phyloP scores from a whole-genome alignment of 2,329 filamentous ascomycete genomes.

The Endoconidiophora polonica region DNA sequence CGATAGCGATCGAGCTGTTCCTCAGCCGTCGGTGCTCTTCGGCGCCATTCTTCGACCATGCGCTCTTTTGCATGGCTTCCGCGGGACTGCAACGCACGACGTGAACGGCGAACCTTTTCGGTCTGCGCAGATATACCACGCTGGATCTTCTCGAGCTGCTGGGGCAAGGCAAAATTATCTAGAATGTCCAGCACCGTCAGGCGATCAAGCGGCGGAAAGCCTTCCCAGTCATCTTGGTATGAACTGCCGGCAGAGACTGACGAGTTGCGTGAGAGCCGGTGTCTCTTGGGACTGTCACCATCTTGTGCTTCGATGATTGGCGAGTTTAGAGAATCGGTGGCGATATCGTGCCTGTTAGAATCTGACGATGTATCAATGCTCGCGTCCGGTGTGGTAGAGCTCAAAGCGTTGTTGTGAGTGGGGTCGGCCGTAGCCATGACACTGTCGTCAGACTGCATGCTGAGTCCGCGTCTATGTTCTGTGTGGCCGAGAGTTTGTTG shows the following conservation, averaged over 20 bases:
- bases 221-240: slow-evolving; percentile 80
- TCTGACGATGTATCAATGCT: slow-evolving; percentile 20
- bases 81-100: slow-evolving; percentile 60
- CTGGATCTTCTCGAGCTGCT: slow-evolving; percentile 82
- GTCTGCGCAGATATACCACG: slow-evolving; percentile 67
- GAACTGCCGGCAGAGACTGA: slow-evolving; percentile 74
- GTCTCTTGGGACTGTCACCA: slow-evolving; percentile 26
- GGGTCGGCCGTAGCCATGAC: not conserved
- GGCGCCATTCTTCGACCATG: slow-evolving; percentile 85
- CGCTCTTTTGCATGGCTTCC: slow-evolving; percentile 68
- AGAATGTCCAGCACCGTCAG: slow-evolving; percentile 84
- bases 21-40: slow-evolving; percentile 68
- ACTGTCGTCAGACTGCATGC: not conserved
- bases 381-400: slow-evolving; percentile 4
- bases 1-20: slow-evolving; percentile 87
- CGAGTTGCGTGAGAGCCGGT: slow-evolving; percentile 52
- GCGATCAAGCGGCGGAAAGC: slow-evolving; percentile 73
- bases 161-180: slow-evolving; percentile 80
- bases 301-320: slow-evolving; percentile 22
- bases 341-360: slow-evolving; percentile 22
- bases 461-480: not conserved
- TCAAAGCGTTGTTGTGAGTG: slow-evolving; percentile 20
- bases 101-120: slow-evolving; percentile 67
- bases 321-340: slow-evolving; percentile 35
- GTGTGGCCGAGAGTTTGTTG: too few relatives aligned